These are phyloP conservation scores for Plasmodium knowlesi DNA, from an alignment of 169 alveolate species.

Conservation along the genomic window DNA sequence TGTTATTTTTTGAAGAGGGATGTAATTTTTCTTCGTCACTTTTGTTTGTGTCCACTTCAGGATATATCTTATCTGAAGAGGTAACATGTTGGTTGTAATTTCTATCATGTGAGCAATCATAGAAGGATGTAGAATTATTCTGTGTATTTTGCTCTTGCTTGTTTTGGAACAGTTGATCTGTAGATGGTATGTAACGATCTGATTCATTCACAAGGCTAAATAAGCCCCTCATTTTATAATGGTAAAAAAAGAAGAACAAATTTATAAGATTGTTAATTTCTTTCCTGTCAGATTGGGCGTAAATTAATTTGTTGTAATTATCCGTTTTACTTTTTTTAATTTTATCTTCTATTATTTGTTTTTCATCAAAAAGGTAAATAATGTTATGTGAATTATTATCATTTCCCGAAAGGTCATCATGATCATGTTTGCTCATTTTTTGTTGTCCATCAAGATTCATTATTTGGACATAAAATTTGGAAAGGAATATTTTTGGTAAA, in stretches of 20 bases:
- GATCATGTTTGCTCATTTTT: slow-evolving; percentile 60
- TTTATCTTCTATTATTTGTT: slow-evolving; percentile 43
- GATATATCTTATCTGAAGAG: not conserved
- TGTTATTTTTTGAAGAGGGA: slow-evolving; percentile 10
- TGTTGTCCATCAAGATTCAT: slow-evolving; percentile 66
- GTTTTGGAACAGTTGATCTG: slow-evolving; percentile 4
- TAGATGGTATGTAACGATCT: not conserved
- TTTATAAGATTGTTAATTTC: slow-evolving; percentile 71
- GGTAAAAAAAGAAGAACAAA: slow-evolving; percentile 40
- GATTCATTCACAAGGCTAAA: no score
- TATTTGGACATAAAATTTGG: slow-evolving; percentile 44
- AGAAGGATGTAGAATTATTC: not conserved
- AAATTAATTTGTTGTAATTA: slow-evolving; percentile 26
- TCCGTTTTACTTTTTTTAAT: slow-evolving; percentile 63
- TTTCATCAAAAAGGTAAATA: slow-evolving; percentile 60
- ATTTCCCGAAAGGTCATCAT: not conserved
- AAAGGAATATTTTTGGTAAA: slow-evolving; percentile 22
- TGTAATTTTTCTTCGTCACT: not conserved
- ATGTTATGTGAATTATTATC: slow-evolving; percentile 1
- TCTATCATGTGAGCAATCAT: not conserved
- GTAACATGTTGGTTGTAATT: not conserved
- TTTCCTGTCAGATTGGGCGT: slow-evolving; percentile 25
- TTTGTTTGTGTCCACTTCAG: not conserved
- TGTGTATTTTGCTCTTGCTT: not conserved
- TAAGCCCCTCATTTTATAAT: slow-evolving; percentile 9